Conservation (phyloP, 805 yeast species). For the Spencermartinsiella europaea region DNA sequence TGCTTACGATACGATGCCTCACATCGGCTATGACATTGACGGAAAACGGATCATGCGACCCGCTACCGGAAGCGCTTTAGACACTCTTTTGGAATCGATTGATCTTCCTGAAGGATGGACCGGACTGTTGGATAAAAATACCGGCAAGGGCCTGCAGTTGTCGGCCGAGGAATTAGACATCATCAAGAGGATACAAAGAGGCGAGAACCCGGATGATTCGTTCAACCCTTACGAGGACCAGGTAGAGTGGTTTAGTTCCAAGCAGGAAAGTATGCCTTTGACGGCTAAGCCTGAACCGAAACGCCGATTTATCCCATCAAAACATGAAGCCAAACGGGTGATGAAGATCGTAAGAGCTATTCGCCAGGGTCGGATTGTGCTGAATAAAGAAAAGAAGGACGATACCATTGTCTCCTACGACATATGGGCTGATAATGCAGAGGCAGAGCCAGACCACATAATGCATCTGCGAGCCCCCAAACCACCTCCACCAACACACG, state of each 20-base stretch:
- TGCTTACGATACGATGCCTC: conserved; percentile 96
- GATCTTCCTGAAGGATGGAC: conserved; percentile 99
- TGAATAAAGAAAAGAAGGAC: conserved; percentile 55
- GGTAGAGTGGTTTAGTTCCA: conserved; percentile 90
- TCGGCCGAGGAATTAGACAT: conserved; percentile 84
- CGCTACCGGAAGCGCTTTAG: conserved; percentile 92
- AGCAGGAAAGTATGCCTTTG: conserved; percentile 83
- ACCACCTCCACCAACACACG: conserved; percentile 91
- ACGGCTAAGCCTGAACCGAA: conserved; percentile 96
- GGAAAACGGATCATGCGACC: conserved; percentile 99
- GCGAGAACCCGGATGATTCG: conserved; percentile 74
- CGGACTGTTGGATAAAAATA: conserved; percentile 82
- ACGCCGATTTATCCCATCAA: conserved; percentile 93
- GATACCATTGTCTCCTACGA: conserved; percentile 53
- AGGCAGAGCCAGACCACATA: conserved; percentile 64
- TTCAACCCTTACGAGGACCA: conserved; percentile 89
- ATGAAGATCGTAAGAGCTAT: conserved; percentile 97
- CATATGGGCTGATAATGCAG: conserved; percentile 74
- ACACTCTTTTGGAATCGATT: conserved; percentile 79
- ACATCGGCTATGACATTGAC: conserved; percentile 92
- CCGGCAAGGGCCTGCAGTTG: conserved; percentile 80
- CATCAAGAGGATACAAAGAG: conserved; percentile 76
- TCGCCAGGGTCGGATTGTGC: conserved; percentile 89
- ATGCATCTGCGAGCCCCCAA: conserved; percentile 96
- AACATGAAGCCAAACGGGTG: conserved; percentile 91